Percentiles rank a stretch among this genome's conserved stretches.
Conservation (phyloP, 805 yeast genomes). For the Pichia gijzeniarum region DNA sequence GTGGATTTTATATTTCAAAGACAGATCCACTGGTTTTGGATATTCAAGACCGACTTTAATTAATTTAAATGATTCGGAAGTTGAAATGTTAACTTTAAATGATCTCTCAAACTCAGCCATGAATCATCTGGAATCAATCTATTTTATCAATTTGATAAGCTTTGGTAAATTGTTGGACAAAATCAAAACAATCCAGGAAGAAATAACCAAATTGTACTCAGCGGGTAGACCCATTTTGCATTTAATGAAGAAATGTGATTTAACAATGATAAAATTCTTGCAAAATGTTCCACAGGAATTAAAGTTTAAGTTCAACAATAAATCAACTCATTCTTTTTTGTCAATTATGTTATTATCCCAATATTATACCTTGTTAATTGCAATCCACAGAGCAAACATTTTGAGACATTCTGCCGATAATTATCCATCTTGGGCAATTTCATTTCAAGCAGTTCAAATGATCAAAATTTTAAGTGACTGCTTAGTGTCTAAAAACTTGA, state of each 20-base stretch:
- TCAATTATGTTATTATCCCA: conserved; percentile 57
- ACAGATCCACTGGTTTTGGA: conserved; percentile 61
- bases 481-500: conserved; percentile 48
- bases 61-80: conserved; percentile 68
- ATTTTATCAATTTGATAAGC: conserved; percentile 57
- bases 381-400: conserved; percentile 66
- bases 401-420: conserved; percentile 30
- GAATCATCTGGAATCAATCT: conserved; percentile 43
- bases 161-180: conserved; percentile 67
- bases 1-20: conserved; percentile 74
- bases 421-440: conserved; percentile 68
- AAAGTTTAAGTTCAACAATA: conserved; percentile 54
- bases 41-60: conserved; percentile 68
- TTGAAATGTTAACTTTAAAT: conserved; percentile 58
- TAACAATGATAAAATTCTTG: conserved; percentile 74
- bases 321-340: conserved; percentile 46
- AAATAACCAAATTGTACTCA: conserved; percentile 57
- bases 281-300: conserved; percentile 56
- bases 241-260: conserved; percentile 55
- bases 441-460: conserved; percentile 77
- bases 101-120: conserved; percentile 57
- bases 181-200: conserved; percentile 60
- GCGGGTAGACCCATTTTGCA: conserved; percentile 34
- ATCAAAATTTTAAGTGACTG: conserved; percentile 57
- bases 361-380: conserved; percentile 65